Evolutionary conservation across 805 yeast species (phyloP).

Genomic region (Lipomyces orientalis): DNA sequence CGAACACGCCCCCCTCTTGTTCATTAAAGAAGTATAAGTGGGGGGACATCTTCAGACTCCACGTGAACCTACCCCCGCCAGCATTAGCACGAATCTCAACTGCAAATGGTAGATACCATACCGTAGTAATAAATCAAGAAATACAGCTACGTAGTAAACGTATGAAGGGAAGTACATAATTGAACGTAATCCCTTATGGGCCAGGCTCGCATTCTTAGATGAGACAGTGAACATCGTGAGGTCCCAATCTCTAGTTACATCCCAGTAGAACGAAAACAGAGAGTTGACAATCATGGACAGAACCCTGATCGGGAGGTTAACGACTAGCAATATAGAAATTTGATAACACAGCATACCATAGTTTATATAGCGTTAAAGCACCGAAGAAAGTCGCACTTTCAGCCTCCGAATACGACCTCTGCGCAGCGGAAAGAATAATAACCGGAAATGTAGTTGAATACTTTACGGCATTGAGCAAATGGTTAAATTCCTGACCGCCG

Average conservation of each 20-base stretch:
- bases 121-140: constrained; percentile 67
- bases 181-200: constrained; percentile 41
- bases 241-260: constrained; percentile 87
- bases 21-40: constrained; percentile 42
- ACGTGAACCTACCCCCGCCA: constrained; percentile 57
- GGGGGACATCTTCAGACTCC: constrained; percentile 66
- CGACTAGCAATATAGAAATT: constrained; percentile 35
- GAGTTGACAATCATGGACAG: constrained; percentile 67
- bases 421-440: constrained; percentile 46
- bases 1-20: constrained; percentile 63
- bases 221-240: constrained; percentile 56
- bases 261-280: constrained; percentile 85
- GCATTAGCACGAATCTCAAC: not conserved
- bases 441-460: constrained; percentile 71
- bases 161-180: constrained; percentile 40
- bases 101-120: not conserved
- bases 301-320: constrained; percentile 19
- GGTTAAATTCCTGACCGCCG: constrained; percentile 53
- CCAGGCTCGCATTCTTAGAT: not conserved
- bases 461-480: constrained; percentile 74
- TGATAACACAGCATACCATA: constrained; percentile 19
- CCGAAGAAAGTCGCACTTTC: constrained; percentile 19
- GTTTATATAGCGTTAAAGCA: constrained; percentile 12
- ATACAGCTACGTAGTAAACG: constrained; percentile 63
- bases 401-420: constrained; percentile 33